phyloP scores from a whole-genome alignment of 1,284 basidiomycete species.

The Cronartium ribicola region DNA sequence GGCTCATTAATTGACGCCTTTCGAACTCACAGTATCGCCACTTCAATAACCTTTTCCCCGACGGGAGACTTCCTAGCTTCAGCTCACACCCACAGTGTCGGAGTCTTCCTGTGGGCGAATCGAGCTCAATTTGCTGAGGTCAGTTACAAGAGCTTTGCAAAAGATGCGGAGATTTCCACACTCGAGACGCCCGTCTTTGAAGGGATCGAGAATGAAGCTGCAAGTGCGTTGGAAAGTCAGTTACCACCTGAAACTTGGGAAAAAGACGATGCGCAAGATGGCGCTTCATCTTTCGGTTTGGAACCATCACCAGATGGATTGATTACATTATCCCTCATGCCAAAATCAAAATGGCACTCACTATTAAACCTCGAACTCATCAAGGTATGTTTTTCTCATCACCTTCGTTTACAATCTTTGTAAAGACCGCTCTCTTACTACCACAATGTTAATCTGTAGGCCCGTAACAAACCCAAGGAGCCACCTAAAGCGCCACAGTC shows the following conservation, averaged over 20 bases:
- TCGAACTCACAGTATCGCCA: conserved; percentile 80
- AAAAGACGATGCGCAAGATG: conserved; percentile 54
- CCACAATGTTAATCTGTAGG: conserved; percentile 54
- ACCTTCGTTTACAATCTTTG: not conserved
- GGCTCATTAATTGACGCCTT: conserved; percentile 89
- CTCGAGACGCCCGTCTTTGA: conserved; percentile 76
- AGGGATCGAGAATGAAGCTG: conserved; percentile 64
- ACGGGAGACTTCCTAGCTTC: conserved; percentile 94
- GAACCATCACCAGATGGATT: conserved; percentile 82
- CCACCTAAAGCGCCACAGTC: conserved; percentile 88
- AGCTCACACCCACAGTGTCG: conserved; percentile 86
- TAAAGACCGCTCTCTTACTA: not conserved
- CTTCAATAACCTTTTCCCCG: conserved; percentile 85
- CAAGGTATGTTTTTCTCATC: conserved; percentile 58
- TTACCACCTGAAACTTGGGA: conserved; percentile 20
- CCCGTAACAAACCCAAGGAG: conserved; percentile 94
- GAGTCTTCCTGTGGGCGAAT: conserved; percentile 95
- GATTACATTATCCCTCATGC: conserved; percentile 84
- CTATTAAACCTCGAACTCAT: conserved; percentile 93
- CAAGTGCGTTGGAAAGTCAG: conserved; percentile 34
- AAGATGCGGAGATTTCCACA: conserved; percentile 69
- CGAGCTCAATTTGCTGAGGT: conserved; percentile 86
- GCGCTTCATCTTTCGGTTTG: conserved; percentile 82
- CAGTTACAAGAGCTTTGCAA: conserved; percentile 70
- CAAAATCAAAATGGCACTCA: conserved; percentile 91